Evolutionary conservation across 208 protist genomes (phyloP), one percentile per base, ranked within the genome.

Genomic region (Trypanosoma theileri): DNA sequence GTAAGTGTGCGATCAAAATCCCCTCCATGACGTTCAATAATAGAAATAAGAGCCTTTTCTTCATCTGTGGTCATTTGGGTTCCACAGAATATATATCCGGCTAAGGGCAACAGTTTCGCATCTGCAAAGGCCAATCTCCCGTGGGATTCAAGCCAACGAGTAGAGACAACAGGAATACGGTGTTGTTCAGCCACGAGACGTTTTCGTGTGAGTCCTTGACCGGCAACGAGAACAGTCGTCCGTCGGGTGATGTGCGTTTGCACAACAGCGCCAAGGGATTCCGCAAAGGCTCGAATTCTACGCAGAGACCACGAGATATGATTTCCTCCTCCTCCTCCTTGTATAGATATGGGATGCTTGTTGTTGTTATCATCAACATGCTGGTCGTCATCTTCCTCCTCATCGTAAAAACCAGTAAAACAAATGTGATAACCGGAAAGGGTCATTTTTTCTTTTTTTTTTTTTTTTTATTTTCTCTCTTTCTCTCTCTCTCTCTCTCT

Each of bases 131-230:
- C 3, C 14, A 75, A 22, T 16, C 59, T 41, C 0, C 66, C 71
- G 56, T 67, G 48, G 1, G 66, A 62, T 19, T 54, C 48, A 12
- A 94, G 55, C 84, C 86, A 94, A 16, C 63, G 50, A 19, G 84
- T 66, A 35, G 73, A 58, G 52, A 95, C 84, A 12, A 90, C 81
- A 24, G 79, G 73, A 19, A 91, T 86, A 2, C 66, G 62, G 26
- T 77, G 72, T 11, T 76, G 62, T 31, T 84, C 80, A 1, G 86
- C 89, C 35, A 85, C 75, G 6, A 95, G 57, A 9, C 89, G 81
- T 73, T 92, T 95, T 40, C 51, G 57, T 14, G 84, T 92, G 48
- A 92, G 79, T 2, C 89, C 89, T 41, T 75, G 75, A 12, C 79
- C 57, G 4, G 89, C 83, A n/a, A 95, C 79, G 16, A 95, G 60